Conservation (phyloP, 148 eudicot species). For the Silene conica region DNA sequence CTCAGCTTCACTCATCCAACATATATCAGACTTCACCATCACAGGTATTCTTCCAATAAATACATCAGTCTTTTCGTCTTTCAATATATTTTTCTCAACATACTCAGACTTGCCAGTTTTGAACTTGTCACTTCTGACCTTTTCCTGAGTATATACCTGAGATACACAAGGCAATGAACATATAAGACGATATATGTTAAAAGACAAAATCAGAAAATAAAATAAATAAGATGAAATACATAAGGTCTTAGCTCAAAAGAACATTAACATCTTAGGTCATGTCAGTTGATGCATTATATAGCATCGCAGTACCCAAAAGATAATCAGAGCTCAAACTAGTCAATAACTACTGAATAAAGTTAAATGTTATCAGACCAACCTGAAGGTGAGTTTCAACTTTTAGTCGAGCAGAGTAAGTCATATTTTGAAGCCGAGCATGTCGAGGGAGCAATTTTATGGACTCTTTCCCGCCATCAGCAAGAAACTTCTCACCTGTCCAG, state of each 20-base stretch:
- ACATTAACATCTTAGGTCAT: neutral
- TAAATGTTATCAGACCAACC: constrained; percentile 34
- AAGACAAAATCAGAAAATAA: neutral
- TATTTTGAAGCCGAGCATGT: constrained; percentile 89
- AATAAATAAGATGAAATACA: neutral
- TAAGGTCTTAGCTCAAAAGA: neutral
- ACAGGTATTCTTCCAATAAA: constrained; percentile 82
- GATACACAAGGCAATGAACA: constrained; percentile 20
- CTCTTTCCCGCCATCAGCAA: constrained; percentile 50
- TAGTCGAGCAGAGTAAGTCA: constrained; percentile 82
- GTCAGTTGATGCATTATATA: neutral
- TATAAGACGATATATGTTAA: constrained; percentile 5
- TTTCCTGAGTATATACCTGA: constrained; percentile 61
- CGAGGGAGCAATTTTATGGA: constrained; percentile 56
- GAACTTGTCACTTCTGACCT: constrained; percentile 67
- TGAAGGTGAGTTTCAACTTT: constrained; percentile 57
- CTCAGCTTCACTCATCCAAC: constrained; percentile 76
- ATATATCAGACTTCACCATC: constrained; percentile 85
- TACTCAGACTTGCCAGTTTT: constrained; percentile 62
- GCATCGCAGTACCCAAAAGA: constrained; percentile 1
- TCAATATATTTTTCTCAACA: constrained; percentile 39
- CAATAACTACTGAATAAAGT: neutral
- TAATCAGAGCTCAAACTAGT: neutral
- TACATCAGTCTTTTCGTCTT: constrained; percentile 40
- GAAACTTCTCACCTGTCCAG: constrained; percentile 68